A percentile compares a stretch with the other conserved stretches of the same genome.
phyloP scores from a whole-genome alignment of 2,329 filamentous ascomycete genomes.

The Alternaria angustiovoidea region DNA sequence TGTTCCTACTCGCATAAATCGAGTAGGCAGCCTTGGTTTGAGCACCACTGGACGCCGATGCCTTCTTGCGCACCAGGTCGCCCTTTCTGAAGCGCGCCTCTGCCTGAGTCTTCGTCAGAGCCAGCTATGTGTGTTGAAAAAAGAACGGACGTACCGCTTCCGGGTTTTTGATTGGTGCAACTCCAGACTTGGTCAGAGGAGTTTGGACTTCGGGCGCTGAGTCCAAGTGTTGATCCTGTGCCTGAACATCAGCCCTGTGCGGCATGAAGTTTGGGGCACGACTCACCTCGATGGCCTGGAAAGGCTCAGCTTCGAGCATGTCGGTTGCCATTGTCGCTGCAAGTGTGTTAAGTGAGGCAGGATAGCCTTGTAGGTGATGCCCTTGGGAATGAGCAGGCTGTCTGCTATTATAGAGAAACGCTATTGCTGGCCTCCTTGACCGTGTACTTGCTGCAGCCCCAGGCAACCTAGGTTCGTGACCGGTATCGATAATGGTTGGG shows the following conservation, averaged over 20 bases:
- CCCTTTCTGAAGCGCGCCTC: slow-evolving; percentile 31
- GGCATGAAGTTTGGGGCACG: slow-evolving; percentile 22
- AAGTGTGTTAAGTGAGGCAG: slow-evolving; percentile 9
- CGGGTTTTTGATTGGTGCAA: slow-evolving; percentile 29
- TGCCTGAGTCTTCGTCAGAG: slow-evolving; percentile 27
- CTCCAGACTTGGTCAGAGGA: slow-evolving; percentile 37
- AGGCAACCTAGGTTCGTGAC: slow-evolving; percentile 28
- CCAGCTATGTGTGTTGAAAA: neutral
- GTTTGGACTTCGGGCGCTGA: slow-evolving; percentile 17
- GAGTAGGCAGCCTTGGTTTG: slow-evolving; percentile 34
- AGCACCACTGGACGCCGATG: slow-evolving; percentile 20
- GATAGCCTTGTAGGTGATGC: slow-evolving; percentile 33
- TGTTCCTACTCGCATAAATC: slow-evolving; percentile 20
- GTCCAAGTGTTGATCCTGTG: slow-evolving; percentile 26
- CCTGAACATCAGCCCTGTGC: slow-evolving; percentile 33
- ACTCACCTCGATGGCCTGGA: slow-evolving; percentile 29
- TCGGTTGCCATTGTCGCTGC: slow-evolving; percentile 29
- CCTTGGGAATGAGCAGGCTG: slow-evolving; percentile 25
- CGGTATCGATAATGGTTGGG: slow-evolving; percentile 9
- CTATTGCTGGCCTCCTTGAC: slow-evolving; percentile 40
- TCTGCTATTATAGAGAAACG: slow-evolving; percentile 32
- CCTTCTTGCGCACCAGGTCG: slow-evolving; percentile 40
- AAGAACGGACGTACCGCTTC: slow-evolving; percentile 20
- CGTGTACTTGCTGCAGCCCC: slow-evolving; percentile 18
- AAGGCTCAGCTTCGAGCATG: slow-evolving; percentile 30